phyloP scores from a whole-genome alignment of 192 early-diverging fungal species.

The Podila verticillata region DNA sequence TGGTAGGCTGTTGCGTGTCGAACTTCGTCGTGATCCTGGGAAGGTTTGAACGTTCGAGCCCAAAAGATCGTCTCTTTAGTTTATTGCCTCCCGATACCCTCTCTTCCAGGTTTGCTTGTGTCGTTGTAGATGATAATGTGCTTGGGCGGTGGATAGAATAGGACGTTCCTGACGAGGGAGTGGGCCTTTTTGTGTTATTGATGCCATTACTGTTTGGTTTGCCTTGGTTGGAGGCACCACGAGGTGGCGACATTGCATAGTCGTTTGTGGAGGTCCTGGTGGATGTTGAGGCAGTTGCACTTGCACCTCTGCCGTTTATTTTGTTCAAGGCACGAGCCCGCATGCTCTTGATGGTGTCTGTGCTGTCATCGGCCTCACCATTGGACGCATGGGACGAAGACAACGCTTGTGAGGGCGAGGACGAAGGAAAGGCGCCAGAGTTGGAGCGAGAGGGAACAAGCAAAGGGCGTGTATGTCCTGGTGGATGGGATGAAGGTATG shows the following conservation, averaged over 20 bases:
- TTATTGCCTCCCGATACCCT: slow-evolving; percentile 2
- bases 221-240: not conserved
- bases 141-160: not conserved
- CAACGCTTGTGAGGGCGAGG: not conserved
- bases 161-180: not conserved
- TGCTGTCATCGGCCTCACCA: slow-evolving; percentile 32
- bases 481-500: not conserved
- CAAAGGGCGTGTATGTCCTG: not conserved
- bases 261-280: not conserved
- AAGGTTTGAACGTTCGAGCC: not conserved
- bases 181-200: not conserved
- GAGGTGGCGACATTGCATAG: not conserved
- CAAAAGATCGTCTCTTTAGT: slow-evolving; percentile 31
- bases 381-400: not conserved
- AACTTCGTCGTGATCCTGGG: slow-evolving; percentile 6
- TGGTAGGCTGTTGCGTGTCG: slow-evolving; percentile 13
- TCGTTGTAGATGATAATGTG: not conserved
- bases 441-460: not conserved
- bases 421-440: slow-evolving; percentile 2
- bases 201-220: not conserved
- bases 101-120: not conserved
- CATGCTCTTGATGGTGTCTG: slow-evolving; percentile 48
- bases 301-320: slow-evolving; percentile 2
- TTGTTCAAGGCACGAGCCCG: slow-evolving; percentile 35
- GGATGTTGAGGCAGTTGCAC: not conserved